These are phyloP conservation scores for Paraconiothyrium sp. DNA, from an alignment of 2,329 filamentous ascomycete genomes.

Conservation along the genomic window DNA sequence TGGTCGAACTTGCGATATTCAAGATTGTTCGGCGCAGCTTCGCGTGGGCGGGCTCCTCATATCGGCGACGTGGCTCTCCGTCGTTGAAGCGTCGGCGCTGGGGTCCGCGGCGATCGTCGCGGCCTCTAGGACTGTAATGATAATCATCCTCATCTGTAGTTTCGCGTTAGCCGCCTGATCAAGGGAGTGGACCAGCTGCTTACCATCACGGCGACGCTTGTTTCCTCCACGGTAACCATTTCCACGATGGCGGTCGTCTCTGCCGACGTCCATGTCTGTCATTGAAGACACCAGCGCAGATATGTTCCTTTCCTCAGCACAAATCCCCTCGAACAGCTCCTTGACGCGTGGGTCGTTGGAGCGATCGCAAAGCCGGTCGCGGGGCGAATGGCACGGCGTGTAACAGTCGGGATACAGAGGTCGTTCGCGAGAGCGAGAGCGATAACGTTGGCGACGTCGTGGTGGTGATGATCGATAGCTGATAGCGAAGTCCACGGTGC, in stretches of 20 bases:
- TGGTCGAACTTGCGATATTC: conserved; percentile 50
- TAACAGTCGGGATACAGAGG: conserved; percentile 16
- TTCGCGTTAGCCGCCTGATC: conserved; percentile 17
- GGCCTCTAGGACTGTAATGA: conserved; percentile 27
- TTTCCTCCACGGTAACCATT: conserved; percentile 29
- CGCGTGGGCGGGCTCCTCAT: conserved; percentile 46
- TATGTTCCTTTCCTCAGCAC: conserved; percentile 23
- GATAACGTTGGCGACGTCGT: conserved; percentile 4
- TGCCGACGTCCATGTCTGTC: conserved; percentile 39
- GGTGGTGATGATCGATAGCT: conserved; percentile 28
- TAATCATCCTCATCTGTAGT: conserved; percentile 40
- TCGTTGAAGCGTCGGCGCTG: conserved; percentile 39
- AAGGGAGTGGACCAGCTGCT: conserved; percentile 21
- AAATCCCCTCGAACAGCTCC: conserved; percentile 14
- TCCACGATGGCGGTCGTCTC: conserved; percentile 39
- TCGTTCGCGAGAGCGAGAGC: conserved; percentile 9
- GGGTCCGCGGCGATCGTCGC: conserved; percentile 42
- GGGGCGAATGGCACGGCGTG: neutral
- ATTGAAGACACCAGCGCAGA: conserved; percentile 30
- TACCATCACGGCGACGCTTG: conserved; percentile 47
- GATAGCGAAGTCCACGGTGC: conserved; percentile 20
- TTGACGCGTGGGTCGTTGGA: conserved; percentile 15
- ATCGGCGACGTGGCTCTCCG: conserved; percentile 40
- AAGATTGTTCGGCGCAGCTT: conserved; percentile 48
- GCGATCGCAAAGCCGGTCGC: conserved; percentile 6